These are phyloP conservation scores for Hygrocybe punicea DNA, from an alignment of 768 basidiomycete species.

Conservation along the genomic window DNA sequence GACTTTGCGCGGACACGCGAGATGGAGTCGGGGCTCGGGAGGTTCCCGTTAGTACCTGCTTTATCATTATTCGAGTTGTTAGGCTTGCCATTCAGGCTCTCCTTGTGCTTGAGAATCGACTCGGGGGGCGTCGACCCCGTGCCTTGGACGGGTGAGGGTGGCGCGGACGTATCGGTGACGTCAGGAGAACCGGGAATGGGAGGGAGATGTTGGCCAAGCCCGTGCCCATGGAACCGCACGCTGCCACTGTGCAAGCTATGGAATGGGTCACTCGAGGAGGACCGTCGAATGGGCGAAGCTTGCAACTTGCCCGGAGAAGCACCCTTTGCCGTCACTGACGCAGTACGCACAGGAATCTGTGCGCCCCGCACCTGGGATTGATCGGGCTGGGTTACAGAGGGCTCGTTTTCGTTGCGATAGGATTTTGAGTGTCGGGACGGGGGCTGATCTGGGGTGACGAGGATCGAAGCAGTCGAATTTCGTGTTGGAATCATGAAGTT, in stretches of 20 bases:
- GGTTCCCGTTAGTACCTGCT: slow-evolving; percentile 15
- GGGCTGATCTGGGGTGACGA: slow-evolving; percentile 23
- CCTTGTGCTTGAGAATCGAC: slow-evolving; percentile 18
- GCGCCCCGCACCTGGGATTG: background rate
- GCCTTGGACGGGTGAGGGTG: slow-evolving; percentile 49
- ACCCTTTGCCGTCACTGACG: background rate
- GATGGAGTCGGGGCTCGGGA: slow-evolving; percentile 33
- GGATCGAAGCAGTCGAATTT: slow-evolving; percentile 11
- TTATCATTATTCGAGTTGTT: slow-evolving; percentile 17
- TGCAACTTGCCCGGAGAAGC: background rate
- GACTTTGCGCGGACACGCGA: slow-evolving; percentile 53
- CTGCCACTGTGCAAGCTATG: background rate
- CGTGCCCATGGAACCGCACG: slow-evolving; percentile 17
- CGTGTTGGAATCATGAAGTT: slow-evolving; percentile 20
- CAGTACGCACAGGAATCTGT: slow-evolving; percentile 14
- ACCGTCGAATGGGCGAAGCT: slow-evolving; percentile 23
- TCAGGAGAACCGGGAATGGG: slow-evolving; percentile 71
- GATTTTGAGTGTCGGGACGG: slow-evolving; percentile 37
- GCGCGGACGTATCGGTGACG: slow-evolving; percentile 55
- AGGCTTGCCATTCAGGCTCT: slow-evolving; percentile 33
- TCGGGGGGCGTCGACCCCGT: slow-evolving; percentile 28
- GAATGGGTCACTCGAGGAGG: slow-evolving; percentile 26
- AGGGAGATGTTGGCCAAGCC: slow-evolving; percentile 46
- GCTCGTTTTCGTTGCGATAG: slow-evolving; percentile 35
- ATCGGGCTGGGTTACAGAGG: background rate